These are phyloP conservation scores for Yarrowia phangngaensis DNA, from an alignment of 805 yeast genomes.

Conservation along the genomic window DNA sequence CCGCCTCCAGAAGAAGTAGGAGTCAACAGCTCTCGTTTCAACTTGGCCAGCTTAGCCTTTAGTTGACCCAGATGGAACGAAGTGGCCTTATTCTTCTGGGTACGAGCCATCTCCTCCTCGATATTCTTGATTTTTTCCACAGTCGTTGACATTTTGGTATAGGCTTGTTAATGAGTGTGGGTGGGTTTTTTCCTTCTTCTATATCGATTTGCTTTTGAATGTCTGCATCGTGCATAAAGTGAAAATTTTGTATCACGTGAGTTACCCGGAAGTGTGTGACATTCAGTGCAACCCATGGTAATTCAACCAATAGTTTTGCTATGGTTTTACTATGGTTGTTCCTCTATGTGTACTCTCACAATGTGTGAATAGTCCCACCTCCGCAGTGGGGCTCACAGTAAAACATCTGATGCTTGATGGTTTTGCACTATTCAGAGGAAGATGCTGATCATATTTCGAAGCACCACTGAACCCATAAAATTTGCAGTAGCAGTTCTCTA, in stretches of 20 bases:
- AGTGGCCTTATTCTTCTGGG: conserved; percentile 97
- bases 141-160: conserved; percentile 23
- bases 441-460: too few relatives aligned
- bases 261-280: conserved; percentile 20
- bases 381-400: too few relatives aligned
- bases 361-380: too few relatives aligned
- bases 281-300: too few relatives aligned
- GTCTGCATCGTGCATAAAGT: conserved; percentile 26
- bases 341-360: too few relatives aligned
- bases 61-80: conserved; percentile 95
- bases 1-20: conserved; percentile 70
- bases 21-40: conserved; percentile 84
- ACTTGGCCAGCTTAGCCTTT: conserved; percentile 92
- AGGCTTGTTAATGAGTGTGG: not conserved
- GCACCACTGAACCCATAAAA: too few relatives aligned
- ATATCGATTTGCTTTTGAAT: conserved; percentile 2
- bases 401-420: too few relatives aligned
- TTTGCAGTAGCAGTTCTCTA: too few relatives aligned
- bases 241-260: conserved; percentile 21
- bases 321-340: too few relatives aligned
- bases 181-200: not conserved
- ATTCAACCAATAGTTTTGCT: too few relatives aligned
- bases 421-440: too few relatives aligned
- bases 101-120: conserved; percentile 96
- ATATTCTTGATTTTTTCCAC: conserved; percentile 40